A percentile compares a stretch with the other conserved stretches of the same genome.
phyloP scores from a whole-genome alignment of 2,329 filamentous ascomycete genomes.

The Diplocarpon mali region DNA sequence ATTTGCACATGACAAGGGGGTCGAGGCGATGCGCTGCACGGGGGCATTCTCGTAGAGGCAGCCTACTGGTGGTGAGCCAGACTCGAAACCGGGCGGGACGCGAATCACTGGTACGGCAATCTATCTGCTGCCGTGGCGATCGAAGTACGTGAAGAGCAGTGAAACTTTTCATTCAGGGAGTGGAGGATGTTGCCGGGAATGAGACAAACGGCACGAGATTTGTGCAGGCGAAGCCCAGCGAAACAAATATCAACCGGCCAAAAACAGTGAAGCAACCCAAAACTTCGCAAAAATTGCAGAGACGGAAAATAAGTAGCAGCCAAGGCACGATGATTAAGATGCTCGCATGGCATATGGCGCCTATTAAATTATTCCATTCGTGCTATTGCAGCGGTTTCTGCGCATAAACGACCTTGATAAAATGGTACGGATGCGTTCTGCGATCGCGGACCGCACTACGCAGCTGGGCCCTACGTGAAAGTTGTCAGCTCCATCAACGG shows the following conservation, averaged over 20 bases:
- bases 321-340: background rate
- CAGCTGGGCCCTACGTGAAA: slow-evolving; percentile 13
- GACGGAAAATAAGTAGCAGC: background rate
- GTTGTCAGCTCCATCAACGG: background rate
- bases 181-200: too few species aligned
- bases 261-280: too few species aligned
- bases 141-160: too few species aligned
- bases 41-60: too few species aligned
- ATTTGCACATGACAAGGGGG: too few species aligned
- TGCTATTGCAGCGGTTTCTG: slow-evolving; percentile 13
- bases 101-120: background rate
- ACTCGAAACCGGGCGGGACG: background rate
- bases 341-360: background rate
- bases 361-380: background rate
- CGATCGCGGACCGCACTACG: slow-evolving; percentile 12
- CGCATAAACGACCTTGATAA: slow-evolving; percentile 15
- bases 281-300: too few species aligned
- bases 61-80: background rate
- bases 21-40: background rate
- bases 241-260: too few species aligned
- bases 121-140: background rate
- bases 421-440: slow-evolving; percentile 17
- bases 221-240: too few species aligned
- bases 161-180: too few species aligned
- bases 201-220: too few species aligned